Evolutionary conservation across 495 filamentous ascomycete genomes (phyloP).

Genomic region (Xylaria cubensis): DNA sequence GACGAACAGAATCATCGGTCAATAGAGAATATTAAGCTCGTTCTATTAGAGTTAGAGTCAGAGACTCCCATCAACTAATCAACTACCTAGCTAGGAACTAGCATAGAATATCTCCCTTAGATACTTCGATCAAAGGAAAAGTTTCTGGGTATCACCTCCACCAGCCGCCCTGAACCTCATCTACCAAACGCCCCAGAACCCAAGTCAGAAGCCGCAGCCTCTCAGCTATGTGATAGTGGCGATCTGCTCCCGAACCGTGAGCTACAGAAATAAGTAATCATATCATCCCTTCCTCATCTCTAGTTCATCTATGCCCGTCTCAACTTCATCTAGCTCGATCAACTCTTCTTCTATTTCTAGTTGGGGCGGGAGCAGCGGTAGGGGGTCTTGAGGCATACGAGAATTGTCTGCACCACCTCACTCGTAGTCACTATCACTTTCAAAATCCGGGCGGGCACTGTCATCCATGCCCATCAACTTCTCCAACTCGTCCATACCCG

Average conservation of each 20-base stretch:
- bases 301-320: constrained; percentile 25
- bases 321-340: constrained; percentile 31
- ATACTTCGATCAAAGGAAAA: not conserved
- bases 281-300: not conserved
- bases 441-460: too few species aligned
- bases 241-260: not conserved
- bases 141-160: not conserved
- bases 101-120: not conserved
- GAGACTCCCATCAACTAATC: not conserved
- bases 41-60: not conserved
- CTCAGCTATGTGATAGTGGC: not conserved
- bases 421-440: too few species aligned
- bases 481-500: constrained; percentile 32
- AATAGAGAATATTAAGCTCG: not conserved
- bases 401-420: not conserved
- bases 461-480: not conserved
- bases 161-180: not conserved
- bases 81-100: not conserved
- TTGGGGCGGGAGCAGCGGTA: not conserved
- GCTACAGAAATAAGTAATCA: not conserved
- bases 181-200: not conserved
- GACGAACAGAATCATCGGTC: too few species aligned
- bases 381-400: not conserved
- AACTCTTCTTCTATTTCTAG: constrained; percentile 21
- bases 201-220: not conserved